phyloP scores from a whole-genome alignment of 225 moss, liverwort and hornwort species.

The Sphagnum tenellum region DNA sequence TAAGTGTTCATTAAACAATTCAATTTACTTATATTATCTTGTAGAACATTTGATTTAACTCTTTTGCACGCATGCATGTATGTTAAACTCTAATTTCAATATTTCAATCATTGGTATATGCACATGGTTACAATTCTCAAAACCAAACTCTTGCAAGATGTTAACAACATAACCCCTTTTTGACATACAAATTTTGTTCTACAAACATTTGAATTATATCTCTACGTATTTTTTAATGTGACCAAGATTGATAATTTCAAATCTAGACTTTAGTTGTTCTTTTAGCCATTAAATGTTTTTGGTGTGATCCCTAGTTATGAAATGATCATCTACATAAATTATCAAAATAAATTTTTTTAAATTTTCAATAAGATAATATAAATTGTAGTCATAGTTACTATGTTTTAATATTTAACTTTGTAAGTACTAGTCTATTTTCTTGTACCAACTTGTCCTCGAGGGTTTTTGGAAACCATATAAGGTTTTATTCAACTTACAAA shows the following conservation, averaged over 20 bases:
- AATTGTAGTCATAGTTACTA: neutral
- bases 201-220: neutral
- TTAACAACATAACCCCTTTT: neutral
- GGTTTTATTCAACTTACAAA: neutral
- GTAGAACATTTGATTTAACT: neutral
- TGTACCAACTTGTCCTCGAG: neutral
- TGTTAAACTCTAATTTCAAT: neutral
- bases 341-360: neutral
- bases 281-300: neutral
- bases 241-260: neutral
- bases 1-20: neutral
- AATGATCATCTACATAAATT: neutral
- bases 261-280: neutral
- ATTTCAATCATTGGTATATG: neutral
- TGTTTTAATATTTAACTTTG: neutral
- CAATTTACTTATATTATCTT: neutral
- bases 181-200: neutral
- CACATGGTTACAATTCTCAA: neutral
- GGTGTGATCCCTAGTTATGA: neutral
- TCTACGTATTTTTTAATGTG: neutral
- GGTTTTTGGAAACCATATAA: neutral
- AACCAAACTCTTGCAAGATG: neutral
- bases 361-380: neutral
- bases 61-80: neutral
- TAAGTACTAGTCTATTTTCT: neutral